Percentiles rank a stretch among this genome's conserved stretches.
These are phyloP conservation scores for Pyrus communis DNA, from an alignment of 306 rosid species.

Conservation along the genomic window DNA sequence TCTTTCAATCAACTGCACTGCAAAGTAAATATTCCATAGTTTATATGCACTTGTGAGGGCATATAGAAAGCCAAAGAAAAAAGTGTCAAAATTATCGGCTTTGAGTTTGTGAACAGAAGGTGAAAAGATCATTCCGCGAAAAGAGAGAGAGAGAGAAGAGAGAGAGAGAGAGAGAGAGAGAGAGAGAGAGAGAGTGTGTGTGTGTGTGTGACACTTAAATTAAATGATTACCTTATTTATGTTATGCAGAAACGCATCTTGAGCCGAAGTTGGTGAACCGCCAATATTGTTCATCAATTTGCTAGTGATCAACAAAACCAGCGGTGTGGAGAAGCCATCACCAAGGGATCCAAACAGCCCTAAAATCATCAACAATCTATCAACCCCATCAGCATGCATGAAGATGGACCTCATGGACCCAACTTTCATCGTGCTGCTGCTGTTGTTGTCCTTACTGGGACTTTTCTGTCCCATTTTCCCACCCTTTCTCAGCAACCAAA, in stretches of 20 bases:
- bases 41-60: too few species aligned
- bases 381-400: constrained; percentile 67
- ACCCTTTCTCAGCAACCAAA: constrained; percentile 12
- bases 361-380: constrained; percentile 44
- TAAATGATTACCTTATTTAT: constrained; percentile 31
- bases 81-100: too few species aligned
- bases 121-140: neutral
- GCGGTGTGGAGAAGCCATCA: constrained; percentile 59
- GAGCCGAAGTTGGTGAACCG: neutral
- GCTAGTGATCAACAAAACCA: constrained; percentile 37
- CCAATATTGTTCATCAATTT: constrained; percentile 48
- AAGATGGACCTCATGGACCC: constrained; percentile 54
- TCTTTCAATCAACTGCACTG: too few species aligned
- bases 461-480: constrained; percentile 9
- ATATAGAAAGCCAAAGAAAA: too few species aligned
- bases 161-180: neutral
- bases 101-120: neutral
- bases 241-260: constrained; percentile 7
- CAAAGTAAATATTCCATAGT: too few species aligned
- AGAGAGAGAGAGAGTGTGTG: neutral
- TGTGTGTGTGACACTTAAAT: too few species aligned
- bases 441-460: neutral
- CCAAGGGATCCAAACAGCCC: constrained; percentile 66
- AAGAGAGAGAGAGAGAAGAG: neutral
- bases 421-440: constrained; percentile 12